phyloP scores from a whole-genome alignment of 139 green algal species.

The Chlamydomonas eustigma region DNA sequence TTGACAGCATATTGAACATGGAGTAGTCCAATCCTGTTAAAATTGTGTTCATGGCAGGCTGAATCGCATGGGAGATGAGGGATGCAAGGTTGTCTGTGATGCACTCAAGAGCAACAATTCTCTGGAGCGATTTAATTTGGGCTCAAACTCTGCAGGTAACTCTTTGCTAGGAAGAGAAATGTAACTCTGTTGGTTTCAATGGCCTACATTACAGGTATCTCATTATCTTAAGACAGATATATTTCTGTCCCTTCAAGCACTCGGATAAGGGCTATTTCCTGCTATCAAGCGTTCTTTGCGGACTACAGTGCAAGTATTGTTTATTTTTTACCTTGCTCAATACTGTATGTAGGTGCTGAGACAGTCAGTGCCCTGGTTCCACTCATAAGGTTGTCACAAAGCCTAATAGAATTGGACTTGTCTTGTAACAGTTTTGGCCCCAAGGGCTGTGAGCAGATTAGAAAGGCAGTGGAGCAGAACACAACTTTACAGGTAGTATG shows the following conservation, averaged over 20 bases:
- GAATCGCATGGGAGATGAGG: slow-evolving; percentile 73
- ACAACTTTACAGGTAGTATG: slow-evolving; percentile 21
- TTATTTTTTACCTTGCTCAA: no score
- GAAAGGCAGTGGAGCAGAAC: slow-evolving; percentile 35
- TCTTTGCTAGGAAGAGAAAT: no score
- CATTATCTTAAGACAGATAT: no score
- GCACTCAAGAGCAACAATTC: slow-evolving; percentile 24
- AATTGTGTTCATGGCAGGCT: slow-evolving; percentile 42
- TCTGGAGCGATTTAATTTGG: slow-evolving; percentile 60
- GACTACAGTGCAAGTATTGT: no score
- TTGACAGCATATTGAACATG: background rate
- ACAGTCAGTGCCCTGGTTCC: slow-evolving; percentile 34
- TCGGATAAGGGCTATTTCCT: no score
- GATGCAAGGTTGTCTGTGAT: slow-evolving; percentile 42
- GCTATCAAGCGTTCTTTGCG: no score
- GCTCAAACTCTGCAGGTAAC: slow-evolving; percentile 49
- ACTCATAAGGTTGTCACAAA: slow-evolving; percentile 45
- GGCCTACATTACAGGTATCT: no score
- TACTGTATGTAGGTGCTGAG: background rate
- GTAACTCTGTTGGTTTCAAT: no score
- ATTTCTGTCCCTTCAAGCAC: no score
- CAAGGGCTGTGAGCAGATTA: slow-evolving; percentile 15
- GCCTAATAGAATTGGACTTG: slow-evolving; percentile 54
- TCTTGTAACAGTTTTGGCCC: slow-evolving; percentile 47
- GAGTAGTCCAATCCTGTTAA: background rate